Evolutionary conservation across 331 rosid species (phyloP).

Genomic region (Cydonia oblonga): DNA sequence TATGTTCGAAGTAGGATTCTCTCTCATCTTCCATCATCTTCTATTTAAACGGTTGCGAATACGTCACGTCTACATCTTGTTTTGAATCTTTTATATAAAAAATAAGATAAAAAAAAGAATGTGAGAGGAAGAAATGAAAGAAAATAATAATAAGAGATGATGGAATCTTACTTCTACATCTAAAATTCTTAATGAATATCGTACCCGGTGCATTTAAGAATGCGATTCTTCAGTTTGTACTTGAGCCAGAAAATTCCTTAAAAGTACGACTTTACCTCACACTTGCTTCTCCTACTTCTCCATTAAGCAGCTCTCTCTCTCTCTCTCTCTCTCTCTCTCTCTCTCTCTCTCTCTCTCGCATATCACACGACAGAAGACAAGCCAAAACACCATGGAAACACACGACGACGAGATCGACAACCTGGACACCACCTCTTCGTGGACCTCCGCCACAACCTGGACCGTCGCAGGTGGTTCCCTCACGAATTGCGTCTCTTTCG

Average conservation of each 20-base stretch:
- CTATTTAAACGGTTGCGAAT: too few species aligned
- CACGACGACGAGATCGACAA: neutral
- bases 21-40: too few species aligned
- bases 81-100: too few species aligned
- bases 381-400: constrained; percentile 21
- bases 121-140: too few species aligned
- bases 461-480: constrained; percentile 35
- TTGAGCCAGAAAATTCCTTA: neutral
- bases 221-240: neutral
- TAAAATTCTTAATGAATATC: too few species aligned
- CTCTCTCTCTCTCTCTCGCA: too few species aligned
- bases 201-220: neutral
- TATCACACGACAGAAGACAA: neutral
- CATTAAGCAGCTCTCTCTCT: neutral
- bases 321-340: neutral
- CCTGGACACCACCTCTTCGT: neutral
- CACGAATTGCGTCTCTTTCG: constrained; percentile 29
- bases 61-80: too few species aligned
- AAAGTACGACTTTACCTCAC: neutral
- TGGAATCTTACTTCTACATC: too few species aligned
- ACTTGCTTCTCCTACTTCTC: neutral
- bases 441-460: constrained; percentile 50
- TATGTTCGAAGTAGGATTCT: too few species aligned
- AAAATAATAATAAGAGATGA: too few species aligned
- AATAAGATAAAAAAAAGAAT: too few species aligned